Conservation (phyloP, 108 stramenopile genomes). For the Cyclostephanos tholiformis region DNA sequence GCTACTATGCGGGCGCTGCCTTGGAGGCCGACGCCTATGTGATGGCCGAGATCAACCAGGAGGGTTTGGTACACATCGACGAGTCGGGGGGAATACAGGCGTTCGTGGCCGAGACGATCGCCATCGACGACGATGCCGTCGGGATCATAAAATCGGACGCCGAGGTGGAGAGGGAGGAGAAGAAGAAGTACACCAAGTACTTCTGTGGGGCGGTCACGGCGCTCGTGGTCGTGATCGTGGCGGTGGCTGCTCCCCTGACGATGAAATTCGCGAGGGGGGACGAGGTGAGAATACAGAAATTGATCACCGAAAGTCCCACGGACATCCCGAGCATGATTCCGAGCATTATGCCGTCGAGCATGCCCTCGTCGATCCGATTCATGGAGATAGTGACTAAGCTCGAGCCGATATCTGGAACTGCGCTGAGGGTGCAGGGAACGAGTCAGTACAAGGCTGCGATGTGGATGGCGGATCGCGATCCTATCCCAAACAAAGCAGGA, state of each 20-base stretch:
- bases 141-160: conserved; percentile 38
- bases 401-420: conserved; percentile 22
- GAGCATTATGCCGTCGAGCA: conserved; percentile 10
- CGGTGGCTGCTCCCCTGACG: conserved; percentile 31
- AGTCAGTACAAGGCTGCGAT: conserved; percentile 51
- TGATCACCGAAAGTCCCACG: conserved; percentile 29
- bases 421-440: conserved; percentile 19
- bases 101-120: conserved; percentile 44
- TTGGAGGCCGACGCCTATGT: conserved; percentile 34
- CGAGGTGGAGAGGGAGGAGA: conserved; percentile 43
- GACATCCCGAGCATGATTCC: conserved; percentile 30
- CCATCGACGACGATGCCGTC: conserved; percentile 31
- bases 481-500: neutral
- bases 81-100: conserved; percentile 43
- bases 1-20: conserved; percentile 12
- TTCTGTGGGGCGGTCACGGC: conserved; percentile 18
- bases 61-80: conserved; percentile 24
- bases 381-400: conserved; percentile 21
- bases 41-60: conserved; percentile 36
- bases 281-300: conserved; percentile 2
- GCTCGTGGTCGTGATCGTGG: conserved; percentile 20
- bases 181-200: conserved; percentile 27
- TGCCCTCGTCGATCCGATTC: conserved; percentile 26
- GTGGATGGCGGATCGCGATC: conserved; percentile 49
- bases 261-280: conserved; percentile 26